Conservation (phyloP, 73 alveolate genomes). For the Symbiodinium natans region DNA sequence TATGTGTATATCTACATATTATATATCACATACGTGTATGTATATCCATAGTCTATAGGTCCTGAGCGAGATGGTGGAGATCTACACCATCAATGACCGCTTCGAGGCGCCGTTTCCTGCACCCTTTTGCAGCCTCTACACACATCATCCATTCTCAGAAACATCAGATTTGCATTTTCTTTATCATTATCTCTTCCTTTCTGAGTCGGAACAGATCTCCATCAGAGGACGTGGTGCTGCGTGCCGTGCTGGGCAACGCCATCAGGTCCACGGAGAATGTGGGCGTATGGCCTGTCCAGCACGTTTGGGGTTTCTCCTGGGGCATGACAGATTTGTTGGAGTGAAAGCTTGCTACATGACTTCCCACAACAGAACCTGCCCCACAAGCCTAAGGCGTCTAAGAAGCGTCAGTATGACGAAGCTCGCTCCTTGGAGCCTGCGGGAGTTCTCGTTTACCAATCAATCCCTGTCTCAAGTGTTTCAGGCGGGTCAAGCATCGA, state of each 20-base stretch:
- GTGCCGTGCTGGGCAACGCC: constrained; percentile 69
- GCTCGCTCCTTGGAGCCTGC: too few species aligned
- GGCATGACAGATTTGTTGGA: background rate
- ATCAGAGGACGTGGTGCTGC: constrained; percentile 45
- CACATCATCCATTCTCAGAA: too few species aligned
- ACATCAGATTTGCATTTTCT: too few species aligned
- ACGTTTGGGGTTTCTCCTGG: background rate
- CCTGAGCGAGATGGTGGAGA: constrained; percentile 46
- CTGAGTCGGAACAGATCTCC: too few species aligned
- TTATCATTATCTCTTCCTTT: too few species aligned
- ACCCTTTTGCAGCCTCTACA: background rate
- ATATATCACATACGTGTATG: too few species aligned
- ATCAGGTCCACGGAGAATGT: background rate
- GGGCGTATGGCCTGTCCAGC: background rate
- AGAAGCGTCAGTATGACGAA: too few species aligned
- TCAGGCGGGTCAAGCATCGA: too few species aligned
- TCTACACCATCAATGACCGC: constrained; percentile 60
- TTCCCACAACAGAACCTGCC: background rate
- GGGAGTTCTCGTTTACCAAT: too few species aligned
- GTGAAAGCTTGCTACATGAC: background rate
- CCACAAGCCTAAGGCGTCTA: too few species aligned
- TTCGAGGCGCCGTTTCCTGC: constrained; percentile 23
- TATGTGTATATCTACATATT: too few species aligned
- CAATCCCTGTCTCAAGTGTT: too few species aligned
- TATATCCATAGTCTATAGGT: constrained; percentile 3